Base-by-base conservation (phyloP, 2,329 filamentous ascomycete species). In the Aspergillus spinulosporus region DNA sequence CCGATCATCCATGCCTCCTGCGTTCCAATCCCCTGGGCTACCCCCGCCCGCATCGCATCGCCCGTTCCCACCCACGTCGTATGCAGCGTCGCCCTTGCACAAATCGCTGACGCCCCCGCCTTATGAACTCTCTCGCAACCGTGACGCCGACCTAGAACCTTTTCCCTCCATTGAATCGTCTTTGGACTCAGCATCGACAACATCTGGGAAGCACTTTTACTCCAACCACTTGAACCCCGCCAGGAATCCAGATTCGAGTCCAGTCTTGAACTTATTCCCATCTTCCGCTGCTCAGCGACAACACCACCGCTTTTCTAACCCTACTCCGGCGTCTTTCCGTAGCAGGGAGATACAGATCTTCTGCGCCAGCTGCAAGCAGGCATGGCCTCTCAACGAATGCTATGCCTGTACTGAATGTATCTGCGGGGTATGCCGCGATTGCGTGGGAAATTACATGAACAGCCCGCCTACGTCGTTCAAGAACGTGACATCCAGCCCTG, bases 401-500 rank as follows among this genome's bases (percentile, higher is more conserved):
- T 97, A 92, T 69, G 93, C 93, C 21, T 97, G 93, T 72, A 96
- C 92, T 1, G 92, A 97, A 73, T 97, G 94, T 72, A 96, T 97
- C 61, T 96, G 91, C 71, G 93, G 92, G 12, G 83, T 97, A 49
- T 97, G 94, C 73, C 85, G 88, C 61, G 86, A 91, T 57, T 97
- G 93, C 67, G 91, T 97, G 57, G 68, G 69, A 52, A 70, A 74
- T 69, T 76, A 78, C 62, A 73, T 77, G 50, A 68, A 70, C 60
- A 75, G 74, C 58, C 74, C 76, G 15, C 70, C 75, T 0, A 65
- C 71, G 12, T 70, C 72, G 1, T 74, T 74, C 53, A 61, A 72
- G 14, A 76, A 70, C 49, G 66, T 69, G 45, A 70, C 67, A 0
- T 70, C 67, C 45, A 72, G 69, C 43, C 68, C 67, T 2, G 65